phyloP scores from a whole-genome alignment of 83 land plant genomes.

The Thuja plicata region DNA sequence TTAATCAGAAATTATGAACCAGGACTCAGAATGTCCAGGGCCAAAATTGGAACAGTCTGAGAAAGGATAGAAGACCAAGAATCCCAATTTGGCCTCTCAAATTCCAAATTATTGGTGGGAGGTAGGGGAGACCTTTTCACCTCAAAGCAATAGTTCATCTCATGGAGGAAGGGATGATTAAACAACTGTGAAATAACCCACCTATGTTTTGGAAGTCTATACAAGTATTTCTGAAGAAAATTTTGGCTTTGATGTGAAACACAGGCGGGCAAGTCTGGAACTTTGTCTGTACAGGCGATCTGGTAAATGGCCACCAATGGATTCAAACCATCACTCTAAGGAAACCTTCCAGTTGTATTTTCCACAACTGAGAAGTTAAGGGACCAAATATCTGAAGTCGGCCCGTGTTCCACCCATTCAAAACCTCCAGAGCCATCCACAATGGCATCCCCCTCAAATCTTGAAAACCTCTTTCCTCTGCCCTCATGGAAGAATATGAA shows the following conservation, averaged over 20 bases:
- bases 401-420: slow-evolving; percentile 30
- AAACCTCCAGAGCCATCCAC: slow-evolving; percentile 70
- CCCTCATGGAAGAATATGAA: slow-evolving; percentile 35
- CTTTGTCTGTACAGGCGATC: slow-evolving; percentile 28
- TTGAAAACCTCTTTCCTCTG: neutral
- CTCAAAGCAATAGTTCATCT: neutral
- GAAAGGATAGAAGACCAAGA: neutral
- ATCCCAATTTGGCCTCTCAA: neutral
- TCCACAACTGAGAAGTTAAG: slow-evolving; percentile 60
- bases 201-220: neutral
- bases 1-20: neutral
- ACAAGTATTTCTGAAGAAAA: neutral
- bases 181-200: neutral
- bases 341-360: slow-evolving; percentile 53
- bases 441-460: slow-evolving; percentile 54
- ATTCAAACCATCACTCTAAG: slow-evolving; percentile 26
- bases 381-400: slow-evolving; percentile 58
- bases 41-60: neutral
- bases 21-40: neutral
- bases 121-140: neutral
- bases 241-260: slow-evolving; percentile 40
- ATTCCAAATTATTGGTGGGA: neutral
- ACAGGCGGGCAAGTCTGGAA: neutral
- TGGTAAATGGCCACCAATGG: slow-evolving; percentile 20
- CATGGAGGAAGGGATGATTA: too few species aligned